phyloP scores from a whole-genome alignment of 345 rosid genomes.

The Rhodomyrtus tomentosa region DNA sequence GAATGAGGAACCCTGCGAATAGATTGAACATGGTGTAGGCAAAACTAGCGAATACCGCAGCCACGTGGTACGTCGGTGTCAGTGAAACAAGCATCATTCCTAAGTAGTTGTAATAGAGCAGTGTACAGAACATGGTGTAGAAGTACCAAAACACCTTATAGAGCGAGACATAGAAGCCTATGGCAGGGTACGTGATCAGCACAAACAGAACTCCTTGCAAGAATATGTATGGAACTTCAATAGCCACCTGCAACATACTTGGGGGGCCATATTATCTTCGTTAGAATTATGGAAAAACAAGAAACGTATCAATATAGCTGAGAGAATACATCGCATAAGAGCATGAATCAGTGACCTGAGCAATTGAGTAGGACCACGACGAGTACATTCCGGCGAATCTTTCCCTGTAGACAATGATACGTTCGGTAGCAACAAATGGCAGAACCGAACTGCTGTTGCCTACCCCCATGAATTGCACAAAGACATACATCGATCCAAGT shows the following conservation, averaged over 20 bases:
- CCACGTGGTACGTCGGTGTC: slow-evolving; percentile 23
- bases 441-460: slow-evolving; percentile 9
- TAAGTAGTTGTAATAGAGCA: slow-evolving; percentile 25
- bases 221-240: slow-evolving; percentile 35
- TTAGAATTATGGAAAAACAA: neutral
- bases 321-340: neutral
- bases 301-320: neutral
- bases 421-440: slow-evolving; percentile 7
- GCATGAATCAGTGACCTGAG: neutral
- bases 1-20: slow-evolving; percentile 39
- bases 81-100: slow-evolving; percentile 31
- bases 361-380: slow-evolving; percentile 9
- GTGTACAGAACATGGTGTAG: slow-evolving; percentile 27
- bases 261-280: neutral
- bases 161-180: slow-evolving; percentile 21
- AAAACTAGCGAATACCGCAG: slow-evolving; percentile 15
- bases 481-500: slow-evolving; percentile 8
- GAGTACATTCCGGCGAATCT: slow-evolving; percentile 12
- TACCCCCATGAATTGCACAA: slow-evolving; percentile 4
- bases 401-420: slow-evolving; percentile 3
- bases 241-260: slow-evolving; percentile 20
- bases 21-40: slow-evolving; percentile 29
- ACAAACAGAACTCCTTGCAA: slow-evolving; percentile 15
- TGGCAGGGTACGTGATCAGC: slow-evolving; percentile 22
- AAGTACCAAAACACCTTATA: slow-evolving; percentile 31